Evolutionary conservation across 306 rosid genomes (phyloP).

Genomic region (Quercus alba): DNA sequence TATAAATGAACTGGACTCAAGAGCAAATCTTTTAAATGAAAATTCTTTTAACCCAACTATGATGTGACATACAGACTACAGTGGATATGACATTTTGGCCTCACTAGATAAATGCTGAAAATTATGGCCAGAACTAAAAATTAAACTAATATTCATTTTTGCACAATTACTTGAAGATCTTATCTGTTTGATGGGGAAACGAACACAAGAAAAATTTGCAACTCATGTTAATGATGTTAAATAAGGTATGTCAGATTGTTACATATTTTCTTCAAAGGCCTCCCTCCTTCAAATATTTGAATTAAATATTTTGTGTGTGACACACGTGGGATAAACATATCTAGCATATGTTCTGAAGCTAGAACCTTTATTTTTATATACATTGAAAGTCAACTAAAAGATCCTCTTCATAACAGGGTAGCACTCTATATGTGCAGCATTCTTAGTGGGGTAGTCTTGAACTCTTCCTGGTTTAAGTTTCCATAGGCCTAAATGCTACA

Average conservation of each 20-base stretch:
- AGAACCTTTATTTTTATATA: background rate
- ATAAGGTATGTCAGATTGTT: background rate
- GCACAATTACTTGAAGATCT: background rate
- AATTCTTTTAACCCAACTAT: background rate
- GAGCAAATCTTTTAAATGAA: background rate
- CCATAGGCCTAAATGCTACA: background rate
- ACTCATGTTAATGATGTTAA: background rate
- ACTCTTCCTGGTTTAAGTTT: background rate
- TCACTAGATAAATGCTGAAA: background rate
- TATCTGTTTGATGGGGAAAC: background rate
- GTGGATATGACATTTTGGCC: background rate
- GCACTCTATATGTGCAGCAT: slow-evolving; percentile 7
- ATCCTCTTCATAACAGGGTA: background rate
- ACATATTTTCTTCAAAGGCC: background rate
- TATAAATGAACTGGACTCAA: background rate
- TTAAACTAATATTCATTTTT: background rate
- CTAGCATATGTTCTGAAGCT: background rate
- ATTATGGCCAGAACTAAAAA: background rate
- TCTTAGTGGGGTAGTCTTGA: background rate
- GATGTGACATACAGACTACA: background rate
- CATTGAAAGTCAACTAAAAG: no score
- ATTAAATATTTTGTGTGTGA: background rate
- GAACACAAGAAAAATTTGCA: background rate
- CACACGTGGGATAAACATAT: no score
- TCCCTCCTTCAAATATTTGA: background rate